Conservation (phyloP, 352 stramenopile genomes). For the Phytophthora foliorum region DNA sequence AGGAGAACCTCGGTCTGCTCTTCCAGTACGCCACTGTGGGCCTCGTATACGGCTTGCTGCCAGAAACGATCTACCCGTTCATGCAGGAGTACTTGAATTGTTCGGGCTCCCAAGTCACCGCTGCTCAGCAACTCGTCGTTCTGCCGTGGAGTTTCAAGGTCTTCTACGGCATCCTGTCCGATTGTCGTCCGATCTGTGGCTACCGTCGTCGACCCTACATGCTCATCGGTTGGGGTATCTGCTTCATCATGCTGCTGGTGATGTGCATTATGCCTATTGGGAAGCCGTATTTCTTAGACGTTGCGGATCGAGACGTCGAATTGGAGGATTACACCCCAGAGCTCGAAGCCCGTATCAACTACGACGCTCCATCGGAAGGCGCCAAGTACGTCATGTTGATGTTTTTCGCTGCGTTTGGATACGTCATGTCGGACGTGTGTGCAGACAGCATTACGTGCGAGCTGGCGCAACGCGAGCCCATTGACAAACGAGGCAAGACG, state of each 20-base stretch:
- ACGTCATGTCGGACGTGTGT: slow-evolving; percentile 78
- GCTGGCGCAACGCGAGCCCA: slow-evolving; percentile 51
- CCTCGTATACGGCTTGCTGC: slow-evolving; percentile 49
- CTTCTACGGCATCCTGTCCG: slow-evolving; percentile 31
- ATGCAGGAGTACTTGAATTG: slow-evolving; percentile 53
- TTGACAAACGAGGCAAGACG: slow-evolving; percentile 43
- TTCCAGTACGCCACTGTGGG: slow-evolving; percentile 52
- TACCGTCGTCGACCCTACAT: slow-evolving; percentile 72
- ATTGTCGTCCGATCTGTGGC: slow-evolving; percentile 60
- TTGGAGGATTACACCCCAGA: slow-evolving; percentile 29
- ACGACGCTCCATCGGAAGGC: slow-evolving; percentile 31
- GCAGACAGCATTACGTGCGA: slow-evolving; percentile 61
- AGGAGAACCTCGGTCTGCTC: slow-evolving; percentile 46
- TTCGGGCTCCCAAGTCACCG: slow-evolving; percentile 43
- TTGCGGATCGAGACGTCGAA: slow-evolving; percentile 22
- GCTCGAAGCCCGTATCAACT: slow-evolving; percentile 43
- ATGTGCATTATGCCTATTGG: slow-evolving; percentile 55
- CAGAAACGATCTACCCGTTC: slow-evolving; percentile 53
- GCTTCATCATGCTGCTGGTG: slow-evolving; percentile 48
- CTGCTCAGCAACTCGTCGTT: slow-evolving; percentile 42
- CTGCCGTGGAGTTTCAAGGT: slow-evolving; percentile 38
- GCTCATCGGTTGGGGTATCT: slow-evolving; percentile 60
- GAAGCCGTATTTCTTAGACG: slow-evolving; percentile 52
- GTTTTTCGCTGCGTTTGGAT: slow-evolving; percentile 77
- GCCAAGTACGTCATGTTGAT: slow-evolving; percentile 73